These are phyloP conservation scores for Fusarium luffae DNA, from an alignment of 2,329 filamentous ascomycete genomes.

Conservation along the genomic window DNA sequence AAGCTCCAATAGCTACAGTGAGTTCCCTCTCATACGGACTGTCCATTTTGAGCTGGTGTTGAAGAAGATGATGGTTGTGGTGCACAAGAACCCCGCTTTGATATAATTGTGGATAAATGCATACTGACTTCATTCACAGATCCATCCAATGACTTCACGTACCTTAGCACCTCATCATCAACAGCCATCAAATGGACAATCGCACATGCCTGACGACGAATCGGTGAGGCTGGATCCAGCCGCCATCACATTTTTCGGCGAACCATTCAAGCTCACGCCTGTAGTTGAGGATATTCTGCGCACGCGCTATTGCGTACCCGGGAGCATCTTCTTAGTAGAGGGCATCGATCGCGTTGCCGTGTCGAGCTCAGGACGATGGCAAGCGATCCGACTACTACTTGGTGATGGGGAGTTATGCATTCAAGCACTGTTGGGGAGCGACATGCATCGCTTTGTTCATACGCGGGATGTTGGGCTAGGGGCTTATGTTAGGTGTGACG, in stretches of 20 bases:
- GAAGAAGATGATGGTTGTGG: background rate
- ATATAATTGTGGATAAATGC: conserved; percentile 44
- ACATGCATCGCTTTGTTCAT: conserved; percentile 62
- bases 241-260: conserved; percentile 43
- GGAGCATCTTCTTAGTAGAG: conserved; percentile 63
- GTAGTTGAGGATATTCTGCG: conserved; percentile 61
- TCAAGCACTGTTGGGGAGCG: conserved; percentile 61
- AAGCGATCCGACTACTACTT: conserved; percentile 60
- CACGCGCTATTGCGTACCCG: conserved; percentile 59
- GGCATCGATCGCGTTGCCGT: conserved; percentile 54
- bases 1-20: conserved; percentile 55
- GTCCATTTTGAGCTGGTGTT: conserved; percentile 52
- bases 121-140: conserved; percentile 33
- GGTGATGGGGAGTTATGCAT: conserved; percentile 66
- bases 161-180: background rate
- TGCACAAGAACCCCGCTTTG: conserved; percentile 37
- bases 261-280: conserved; percentile 49
- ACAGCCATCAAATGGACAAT: conserved; percentile 23
- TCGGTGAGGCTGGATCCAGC: conserved; percentile 40
- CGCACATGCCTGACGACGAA: conserved; percentile 40
- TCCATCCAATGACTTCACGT: background rate
- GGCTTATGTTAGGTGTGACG: conserved; percentile 60
- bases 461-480: conserved; percentile 58
- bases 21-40: conserved; percentile 57
- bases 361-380: conserved; percentile 53